Evolutionary conservation across 2,329 filamentous ascomycete species (phyloP), one percentile per base, ranked within the genome.

Genomic region (Trichoderma polysporum): DNA sequence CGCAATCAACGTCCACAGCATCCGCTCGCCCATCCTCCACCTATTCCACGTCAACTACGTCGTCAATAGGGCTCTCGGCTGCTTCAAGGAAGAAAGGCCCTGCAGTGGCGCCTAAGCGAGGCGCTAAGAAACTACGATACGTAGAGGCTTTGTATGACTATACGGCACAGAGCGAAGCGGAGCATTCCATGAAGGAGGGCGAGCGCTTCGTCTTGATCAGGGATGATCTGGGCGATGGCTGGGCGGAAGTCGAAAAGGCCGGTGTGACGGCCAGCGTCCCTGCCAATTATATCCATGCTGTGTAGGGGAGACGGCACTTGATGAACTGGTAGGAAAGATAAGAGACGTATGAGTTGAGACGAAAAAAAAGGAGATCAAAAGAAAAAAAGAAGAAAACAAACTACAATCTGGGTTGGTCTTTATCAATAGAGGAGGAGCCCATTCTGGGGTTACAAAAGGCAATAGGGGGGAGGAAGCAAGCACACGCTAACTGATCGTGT

Each of bases 121-220:
- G 94, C 15, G 94, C 93, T 4, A 97, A 97, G 86, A 97, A 97
- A 77, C 84, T 97, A 39, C 92, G 91, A 75, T 97, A 98, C 73
- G 94, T 96, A 1, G 91, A 97, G 76, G 95, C 95, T 1, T 71
- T 98, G 73, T 99, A 98, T 77, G 92, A 95, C 59, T 99, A 99
- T 77, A 84, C 89, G 60, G 93, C 94, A 19, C 90, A 93, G 73
- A 93, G 89, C 71, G 92, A 96, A 6, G 86, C 88, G 8, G 95
- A 99, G 79, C 93, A 94, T 78, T 93, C 85, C 74, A 99, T 99
- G 92, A 77, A 78, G 0, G 94, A 97, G 78, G 95, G 95, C 0
- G 95, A 99, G 79, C 86, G 89, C 60, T 96, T 99, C 74, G 93
- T 99, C 45, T 83, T 99, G 35, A 88, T 97, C 69, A 93, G 90